Evolutionary conservation across 805 yeast species (phyloP).

Genomic region (Candida suzukii): DNA sequence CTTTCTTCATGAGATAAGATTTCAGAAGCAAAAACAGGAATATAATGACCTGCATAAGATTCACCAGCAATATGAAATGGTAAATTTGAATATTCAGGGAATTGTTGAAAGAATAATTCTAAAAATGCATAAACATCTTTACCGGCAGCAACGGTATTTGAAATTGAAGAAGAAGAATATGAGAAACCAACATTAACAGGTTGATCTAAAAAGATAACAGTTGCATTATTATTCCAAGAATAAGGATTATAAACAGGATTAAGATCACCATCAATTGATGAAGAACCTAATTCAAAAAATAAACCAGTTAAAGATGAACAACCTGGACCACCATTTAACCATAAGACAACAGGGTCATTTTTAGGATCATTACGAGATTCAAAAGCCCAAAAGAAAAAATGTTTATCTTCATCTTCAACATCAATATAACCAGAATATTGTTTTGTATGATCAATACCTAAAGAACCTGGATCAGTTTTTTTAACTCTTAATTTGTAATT

Average conservation of each 20-base stretch:
- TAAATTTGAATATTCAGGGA: slow-evolving; percentile 58
- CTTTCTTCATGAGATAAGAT: slow-evolving; percentile 47
- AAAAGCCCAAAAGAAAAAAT: slow-evolving; percentile 89
- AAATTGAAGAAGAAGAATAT: slow-evolving; percentile 56
- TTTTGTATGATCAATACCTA: slow-evolving; percentile 56
- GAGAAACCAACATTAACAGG: slow-evolving; percentile 93
- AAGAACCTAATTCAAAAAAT: slow-evolving; percentile 88
- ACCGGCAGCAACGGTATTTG: slow-evolving; percentile 76
- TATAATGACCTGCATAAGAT: slow-evolving; percentile 80
- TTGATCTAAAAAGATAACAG: slow-evolving; percentile 87
- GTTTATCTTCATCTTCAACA: slow-evolving; percentile 65
- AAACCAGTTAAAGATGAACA: slow-evolving; percentile 89
- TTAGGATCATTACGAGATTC: slow-evolving; percentile 85
- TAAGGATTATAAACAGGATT: slow-evolving; percentile 72
- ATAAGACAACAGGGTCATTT: slow-evolving; percentile 76
- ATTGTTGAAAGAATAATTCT: slow-evolving; percentile 73
- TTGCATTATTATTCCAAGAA: slow-evolving; percentile 90
- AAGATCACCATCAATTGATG: slow-evolving; percentile 56
- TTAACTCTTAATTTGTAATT: slow-evolving; percentile 45
- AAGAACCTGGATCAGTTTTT: slow-evolving; percentile 37
- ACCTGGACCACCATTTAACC: slow-evolving; percentile 97
- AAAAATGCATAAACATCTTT: slow-evolving; percentile 81
- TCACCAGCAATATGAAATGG: slow-evolving; percentile 80
- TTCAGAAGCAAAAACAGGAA: slow-evolving; percentile 60
- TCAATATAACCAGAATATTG: slow-evolving; percentile 73